Evolutionary conservation across 2,329 filamentous ascomycete species (phyloP), one percentile per base, ranked within the genome.

Genomic region (Incumbomyces delicatus): DNA sequence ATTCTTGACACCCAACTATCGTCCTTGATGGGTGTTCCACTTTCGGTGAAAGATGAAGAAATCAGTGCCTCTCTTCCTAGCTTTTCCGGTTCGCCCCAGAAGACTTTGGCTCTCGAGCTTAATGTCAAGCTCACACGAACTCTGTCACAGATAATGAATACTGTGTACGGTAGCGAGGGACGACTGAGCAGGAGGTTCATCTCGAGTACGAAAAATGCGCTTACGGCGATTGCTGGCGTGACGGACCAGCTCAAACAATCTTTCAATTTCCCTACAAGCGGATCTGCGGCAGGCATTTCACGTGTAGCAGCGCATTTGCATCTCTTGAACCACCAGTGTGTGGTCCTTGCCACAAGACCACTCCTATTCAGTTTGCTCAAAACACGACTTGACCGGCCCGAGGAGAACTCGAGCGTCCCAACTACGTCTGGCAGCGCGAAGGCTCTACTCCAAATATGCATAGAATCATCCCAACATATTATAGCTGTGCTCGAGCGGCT

Each of bases 1-100:
- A 63, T 76, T 1, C 58, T 77, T 1, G 74, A 77, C 44, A 65
- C 73, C 2, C 67, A 76, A 51, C 74, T 76, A 66, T 73, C 72
- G 1, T 73, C 72, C 0, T 51, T 76, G 2, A 74, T 76, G 68
- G 74, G 74, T 0, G 50, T 75, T 0, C 74, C 75, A 0, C 66
- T 70, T 38, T 68, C 70, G 0, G 63, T 77, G 1, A 61, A 63
- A 16, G 72, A 76, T 33, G 68, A 74, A n/a, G 70, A 77, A 35
- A 66, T 78, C 0, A 64, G 69, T 6, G 68, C 70, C 1, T 62
- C 64, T 4, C 62, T 74, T 6, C 71, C 75, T 1, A 60, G 60
- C 7, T 74, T 71, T 17, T 55, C 63, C 1, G 62, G 59, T 18
- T 66, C 65, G 11, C 44, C 57, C 12, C 66, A 70, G 41, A 63